Conservation (phyloP, 2,329 filamentous ascomycete genomes). For the Neofusicoccum ribis region DNA sequence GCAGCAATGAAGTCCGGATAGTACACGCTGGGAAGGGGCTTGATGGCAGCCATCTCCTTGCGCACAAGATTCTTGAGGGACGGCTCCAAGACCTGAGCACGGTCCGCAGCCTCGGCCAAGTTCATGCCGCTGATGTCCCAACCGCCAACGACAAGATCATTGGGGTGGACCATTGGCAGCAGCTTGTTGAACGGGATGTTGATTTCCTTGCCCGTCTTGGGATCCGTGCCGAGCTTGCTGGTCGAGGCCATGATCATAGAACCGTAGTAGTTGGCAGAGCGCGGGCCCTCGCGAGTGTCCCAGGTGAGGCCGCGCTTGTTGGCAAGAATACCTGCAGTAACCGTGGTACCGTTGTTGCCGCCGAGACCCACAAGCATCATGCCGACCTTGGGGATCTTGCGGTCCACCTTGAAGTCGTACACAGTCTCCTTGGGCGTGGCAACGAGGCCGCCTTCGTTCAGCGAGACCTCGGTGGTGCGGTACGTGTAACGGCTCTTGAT, state of each 20-base stretch:
- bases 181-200: constrained; percentile 95
- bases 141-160: constrained; percentile 90
- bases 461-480: constrained; percentile 82
- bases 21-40: constrained; percentile 91
- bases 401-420: constrained; percentile 97
- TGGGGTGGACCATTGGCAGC: constrained; percentile 94
- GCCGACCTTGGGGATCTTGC: constrained; percentile 87
- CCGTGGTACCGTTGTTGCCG: constrained; percentile 97
- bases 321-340: constrained; percentile 95
- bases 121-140: constrained; percentile 97
- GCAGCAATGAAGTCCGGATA: constrained; percentile 99
- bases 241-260: constrained; percentile 97
- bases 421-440: constrained; percentile 84
- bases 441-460: constrained; percentile 73
- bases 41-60: constrained; percentile 90
- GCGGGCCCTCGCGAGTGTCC: constrained; percentile 90
- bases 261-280: constrained; percentile 93
- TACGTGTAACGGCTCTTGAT: constrained; percentile 97
- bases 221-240: constrained; percentile 90
- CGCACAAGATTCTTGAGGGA: constrained; percentile 83
- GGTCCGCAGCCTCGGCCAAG: constrained; percentile 89
- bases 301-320: constrained; percentile 84
- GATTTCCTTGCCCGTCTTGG: constrained; percentile 80
- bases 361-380: constrained; percentile 98
- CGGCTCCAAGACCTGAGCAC: constrained; percentile 93